Evolutionary conservation across 306 rosid species (phyloP).

Genomic region (Acacia confusa): DNA sequence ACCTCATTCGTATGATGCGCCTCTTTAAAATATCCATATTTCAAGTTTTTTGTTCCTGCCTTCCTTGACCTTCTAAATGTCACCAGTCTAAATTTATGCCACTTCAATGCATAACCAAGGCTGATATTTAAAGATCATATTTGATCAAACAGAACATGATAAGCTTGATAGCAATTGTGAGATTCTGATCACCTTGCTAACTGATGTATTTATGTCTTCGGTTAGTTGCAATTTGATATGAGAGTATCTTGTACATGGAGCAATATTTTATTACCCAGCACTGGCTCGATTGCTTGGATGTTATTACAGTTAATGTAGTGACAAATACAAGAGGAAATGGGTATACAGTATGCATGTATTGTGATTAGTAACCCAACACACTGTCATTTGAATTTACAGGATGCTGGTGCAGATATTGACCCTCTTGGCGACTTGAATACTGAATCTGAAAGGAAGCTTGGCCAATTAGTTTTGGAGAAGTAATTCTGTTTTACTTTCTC

Average conservation of each 20-base stretch:
- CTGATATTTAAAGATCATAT: background rate
- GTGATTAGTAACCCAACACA: background rate
- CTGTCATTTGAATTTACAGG: conserved; percentile 44
- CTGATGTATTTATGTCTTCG: no score
- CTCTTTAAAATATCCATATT: background rate
- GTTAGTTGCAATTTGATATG: background rate
- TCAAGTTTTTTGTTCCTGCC: background rate
- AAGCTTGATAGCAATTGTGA: no score
- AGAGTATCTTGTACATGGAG: background rate
- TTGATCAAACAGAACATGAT: background rate
- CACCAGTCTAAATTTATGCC: background rate
- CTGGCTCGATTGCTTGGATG: background rate
- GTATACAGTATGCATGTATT: conserved; percentile 6
- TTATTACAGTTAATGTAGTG: background rate
- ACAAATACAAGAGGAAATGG: background rate
- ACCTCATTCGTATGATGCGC: background rate
- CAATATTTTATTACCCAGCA: background rate
- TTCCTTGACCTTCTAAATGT: background rate
- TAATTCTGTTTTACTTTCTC: conserved; percentile 31
- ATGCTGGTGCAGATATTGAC: conserved; percentile 76
- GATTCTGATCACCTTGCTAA: no score
- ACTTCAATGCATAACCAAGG: background rate
- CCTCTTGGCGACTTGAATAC: conserved; percentile 93
- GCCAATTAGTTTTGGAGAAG: conserved; percentile 84
- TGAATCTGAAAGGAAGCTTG: conserved; percentile 79